Percentiles rank a stretch among this genome's conserved stretches.
Conservation (phyloP, 768 basidiomycete genomes). For the Rhodotorula toruloides region DNA sequence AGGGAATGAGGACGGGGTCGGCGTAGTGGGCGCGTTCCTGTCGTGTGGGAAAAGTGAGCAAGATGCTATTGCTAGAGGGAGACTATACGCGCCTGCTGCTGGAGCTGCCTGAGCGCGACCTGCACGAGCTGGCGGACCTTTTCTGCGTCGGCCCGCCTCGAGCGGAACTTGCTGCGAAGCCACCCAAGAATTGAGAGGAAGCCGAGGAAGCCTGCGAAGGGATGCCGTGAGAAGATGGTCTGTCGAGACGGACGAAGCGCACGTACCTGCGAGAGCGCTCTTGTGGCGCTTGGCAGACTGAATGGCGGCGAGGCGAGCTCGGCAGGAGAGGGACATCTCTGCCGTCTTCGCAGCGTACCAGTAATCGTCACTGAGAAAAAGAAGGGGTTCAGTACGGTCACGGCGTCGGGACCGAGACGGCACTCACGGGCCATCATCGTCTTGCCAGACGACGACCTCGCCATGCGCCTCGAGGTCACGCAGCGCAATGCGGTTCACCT, state of each 20-base stretch:
- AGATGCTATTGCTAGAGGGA: not conserved
- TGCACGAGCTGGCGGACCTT: constrained; percentile 41
- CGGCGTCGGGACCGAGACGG: not conserved
- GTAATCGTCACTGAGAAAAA: constrained; percentile 41
- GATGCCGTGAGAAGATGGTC: no score
- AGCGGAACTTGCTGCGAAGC: constrained; percentile 6
- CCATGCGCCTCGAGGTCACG: constrained; percentile 48
- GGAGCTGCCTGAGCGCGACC: constrained; percentile 29
- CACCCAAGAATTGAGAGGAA: not conserved
- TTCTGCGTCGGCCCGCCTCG: constrained; percentile 15
- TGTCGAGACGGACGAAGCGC: not conserved
- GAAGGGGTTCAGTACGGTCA: not conserved
- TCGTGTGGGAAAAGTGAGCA: not conserved
- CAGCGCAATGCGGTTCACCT: constrained; percentile 42
- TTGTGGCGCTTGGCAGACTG: constrained; percentile 45
- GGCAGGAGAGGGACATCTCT: constrained; percentile 48
- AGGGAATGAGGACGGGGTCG: constrained; percentile 68
- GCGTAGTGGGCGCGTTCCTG: constrained; percentile 77
- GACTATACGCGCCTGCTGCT: constrained; percentile 28
- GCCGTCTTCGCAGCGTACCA: constrained; percentile 47
- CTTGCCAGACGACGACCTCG: constrained; percentile 45
- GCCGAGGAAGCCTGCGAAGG: not conserved
- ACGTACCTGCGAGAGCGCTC: constrained; percentile 44
- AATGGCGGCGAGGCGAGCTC: constrained; percentile 43
- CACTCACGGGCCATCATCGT: constrained; percentile 47